Conservation (phyloP, 2,329 filamentous ascomycete genomes). For the Aspergillus sp. region DNA sequence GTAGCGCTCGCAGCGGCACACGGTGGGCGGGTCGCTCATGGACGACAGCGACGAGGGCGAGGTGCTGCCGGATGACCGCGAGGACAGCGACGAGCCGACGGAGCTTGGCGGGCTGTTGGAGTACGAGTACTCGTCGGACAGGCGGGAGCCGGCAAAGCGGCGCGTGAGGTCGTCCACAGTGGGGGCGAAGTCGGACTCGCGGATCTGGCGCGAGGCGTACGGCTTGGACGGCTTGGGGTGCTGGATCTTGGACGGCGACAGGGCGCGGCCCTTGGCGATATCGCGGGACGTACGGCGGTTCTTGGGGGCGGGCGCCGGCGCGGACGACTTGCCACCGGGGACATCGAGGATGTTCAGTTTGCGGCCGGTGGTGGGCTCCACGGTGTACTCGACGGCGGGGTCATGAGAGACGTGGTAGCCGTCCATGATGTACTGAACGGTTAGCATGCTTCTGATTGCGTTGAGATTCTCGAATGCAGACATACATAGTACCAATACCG, state of each 20-base stretch:
- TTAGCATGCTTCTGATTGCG: slow-evolving; percentile 9
- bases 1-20: slow-evolving; percentile 93
- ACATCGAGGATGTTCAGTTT: slow-evolving; percentile 97
- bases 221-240: slow-evolving; percentile 87
- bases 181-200: slow-evolving; percentile 75
- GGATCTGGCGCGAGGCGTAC: slow-evolving; percentile 81
- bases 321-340: slow-evolving; percentile 54
- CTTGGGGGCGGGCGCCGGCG: slow-evolving; percentile 28
- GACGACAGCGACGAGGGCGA: slow-evolving; percentile 60
- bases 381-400: slow-evolving; percentile 81
- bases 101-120: slow-evolving; percentile 74
- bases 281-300: slow-evolving; percentile 54
- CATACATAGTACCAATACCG: slow-evolving; percentile 97
- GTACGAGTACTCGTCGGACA: slow-evolving; percentile 68
- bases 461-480: slow-evolving; percentile 6
- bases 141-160: slow-evolving; percentile 70
- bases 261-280: slow-evolving; percentile 82
- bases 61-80: slow-evolving; percentile 62
- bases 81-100: slow-evolving; percentile 64
- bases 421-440: slow-evolving; percentile 81
- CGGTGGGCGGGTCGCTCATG: slow-evolving; percentile 59
- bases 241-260: slow-evolving; percentile 85
- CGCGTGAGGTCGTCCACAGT: slow-evolving; percentile 75
- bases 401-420: slow-evolving; percentile 98
- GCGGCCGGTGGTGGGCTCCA: slow-evolving; percentile 94